Evolutionary conservation across 345 rosid genomes (phyloP).

Genomic region (Cochlearia excelsa): DNA sequence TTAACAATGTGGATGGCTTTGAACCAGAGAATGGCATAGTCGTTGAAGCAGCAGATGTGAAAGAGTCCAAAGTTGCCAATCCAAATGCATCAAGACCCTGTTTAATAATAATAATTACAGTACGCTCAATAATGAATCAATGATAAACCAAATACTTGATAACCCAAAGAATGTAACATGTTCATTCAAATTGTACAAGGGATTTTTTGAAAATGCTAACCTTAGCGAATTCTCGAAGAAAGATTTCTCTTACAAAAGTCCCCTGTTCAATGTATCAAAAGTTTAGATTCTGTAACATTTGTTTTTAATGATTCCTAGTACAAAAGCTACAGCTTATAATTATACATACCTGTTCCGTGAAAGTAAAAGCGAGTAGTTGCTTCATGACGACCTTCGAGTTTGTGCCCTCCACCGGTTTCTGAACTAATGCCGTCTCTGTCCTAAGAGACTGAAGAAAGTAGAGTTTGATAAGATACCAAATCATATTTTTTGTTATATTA

Average conservation of each 20-base stretch:
- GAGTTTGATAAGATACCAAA: slow-evolving; percentile 7
- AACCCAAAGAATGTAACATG: neutral
- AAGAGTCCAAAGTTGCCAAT: slow-evolving; percentile 64
- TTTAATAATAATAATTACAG: neutral
- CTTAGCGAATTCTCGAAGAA: slow-evolving; percentile 84
- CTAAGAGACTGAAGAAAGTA: slow-evolving; percentile 65
- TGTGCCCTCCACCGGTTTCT: slow-evolving; percentile 42
- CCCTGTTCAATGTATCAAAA: slow-evolving; percentile 52
- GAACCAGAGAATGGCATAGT: slow-evolving; percentile 49
- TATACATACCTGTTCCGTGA: slow-evolving; percentile 60
- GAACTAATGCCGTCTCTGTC: slow-evolving; percentile 56
- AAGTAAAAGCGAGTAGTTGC: slow-evolving; percentile 74
- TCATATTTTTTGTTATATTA: neutral
- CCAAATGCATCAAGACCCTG: slow-evolving; percentile 96
- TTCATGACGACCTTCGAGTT: slow-evolving; percentile 53
- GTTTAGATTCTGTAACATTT: slow-evolving; percentile 1
- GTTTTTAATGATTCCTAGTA: neutral
- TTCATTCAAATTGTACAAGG: neutral
- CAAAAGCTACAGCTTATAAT: slow-evolving; percentile 6
- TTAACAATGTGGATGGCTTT: slow-evolving; percentile 46
- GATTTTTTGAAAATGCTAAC: slow-evolving; percentile 36
- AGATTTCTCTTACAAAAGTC: slow-evolving; percentile 74
- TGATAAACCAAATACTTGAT: neutral
- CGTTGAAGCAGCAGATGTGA: slow-evolving; percentile 49
- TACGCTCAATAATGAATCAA: too few species aligned